Evolutionary conservation across 371 early-diverging fungal genomes (phyloP).

Genomic region (Mucor sp.): DNA sequence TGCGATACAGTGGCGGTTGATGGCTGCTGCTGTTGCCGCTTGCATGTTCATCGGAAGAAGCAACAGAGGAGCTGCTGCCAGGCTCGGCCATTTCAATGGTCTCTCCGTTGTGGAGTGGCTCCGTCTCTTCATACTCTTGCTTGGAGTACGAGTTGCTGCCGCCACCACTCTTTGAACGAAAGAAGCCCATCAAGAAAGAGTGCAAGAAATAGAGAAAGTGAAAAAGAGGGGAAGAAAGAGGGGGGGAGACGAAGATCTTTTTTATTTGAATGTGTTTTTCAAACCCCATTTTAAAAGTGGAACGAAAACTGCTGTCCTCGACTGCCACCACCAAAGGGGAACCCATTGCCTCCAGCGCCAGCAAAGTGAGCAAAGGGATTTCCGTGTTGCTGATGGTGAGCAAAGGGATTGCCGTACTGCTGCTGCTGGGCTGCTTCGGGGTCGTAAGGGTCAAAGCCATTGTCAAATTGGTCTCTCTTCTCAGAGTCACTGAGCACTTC

Average conservation of each 20-base stretch:
- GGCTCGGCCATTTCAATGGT: constrained; percentile 28
- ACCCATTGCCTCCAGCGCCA: constrained; percentile 55
- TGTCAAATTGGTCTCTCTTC: constrained; percentile 76
- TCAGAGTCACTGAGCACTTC: constrained; percentile 86
- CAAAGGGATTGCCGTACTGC: constrained; percentile 52
- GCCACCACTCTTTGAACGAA: constrained; percentile 17
- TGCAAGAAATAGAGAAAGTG: not conserved
- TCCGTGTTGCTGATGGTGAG: constrained; percentile 32
- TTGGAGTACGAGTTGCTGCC: not conserved
- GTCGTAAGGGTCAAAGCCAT: constrained; percentile 95
- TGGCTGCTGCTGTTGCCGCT: not conserved
- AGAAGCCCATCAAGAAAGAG: constrained; percentile 13
- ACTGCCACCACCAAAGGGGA: constrained; percentile 55
- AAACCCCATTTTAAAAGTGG: constrained; percentile 14
- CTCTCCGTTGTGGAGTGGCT: constrained; percentile 28
- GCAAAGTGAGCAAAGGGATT: constrained; percentile 65
- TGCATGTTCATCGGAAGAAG: not conserved
- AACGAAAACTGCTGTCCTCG: constrained; percentile 37
- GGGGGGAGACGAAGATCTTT: not conserved
- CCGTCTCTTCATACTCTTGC: constrained; percentile 20
- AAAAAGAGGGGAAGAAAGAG: not conserved
- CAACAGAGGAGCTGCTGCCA: not conserved
- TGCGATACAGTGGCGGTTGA: constrained; percentile 14
- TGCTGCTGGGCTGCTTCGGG: constrained; percentile 58
- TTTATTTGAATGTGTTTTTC: not conserved